phyloP scores from a whole-genome alignment of 2,329 filamentous ascomycete genomes.

The Xylaria sp. region DNA sequence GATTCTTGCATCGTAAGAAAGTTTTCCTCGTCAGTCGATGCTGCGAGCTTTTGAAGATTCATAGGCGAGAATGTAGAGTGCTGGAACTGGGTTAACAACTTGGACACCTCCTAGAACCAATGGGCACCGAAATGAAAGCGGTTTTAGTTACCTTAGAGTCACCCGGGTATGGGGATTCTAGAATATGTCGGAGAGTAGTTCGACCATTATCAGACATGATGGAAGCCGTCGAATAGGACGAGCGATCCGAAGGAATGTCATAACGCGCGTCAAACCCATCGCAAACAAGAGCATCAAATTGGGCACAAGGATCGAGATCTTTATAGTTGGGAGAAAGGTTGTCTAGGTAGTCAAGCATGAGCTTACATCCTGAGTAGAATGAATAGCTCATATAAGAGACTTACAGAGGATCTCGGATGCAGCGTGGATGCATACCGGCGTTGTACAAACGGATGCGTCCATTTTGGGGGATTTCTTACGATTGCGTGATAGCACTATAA shows the following conservation, averaged over 20 bases:
- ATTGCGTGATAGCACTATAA: constrained; percentile 40
- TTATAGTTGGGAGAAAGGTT: constrained; percentile 71
- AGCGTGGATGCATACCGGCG: constrained; percentile 71
- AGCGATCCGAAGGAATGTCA: constrained; percentile 73
- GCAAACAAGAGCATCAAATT: constrained; percentile 76
- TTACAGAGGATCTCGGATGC: constrained; percentile 67
- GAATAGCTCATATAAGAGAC: constrained; percentile 24
- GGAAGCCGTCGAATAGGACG: constrained; percentile 68
- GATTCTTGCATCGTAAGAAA: constrained; percentile 73
- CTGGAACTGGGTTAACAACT: constrained; percentile 48
- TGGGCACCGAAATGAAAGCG: neutral
- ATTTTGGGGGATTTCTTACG: constrained; percentile 40
- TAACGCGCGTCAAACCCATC: constrained; percentile 73
- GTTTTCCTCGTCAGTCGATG: constrained; percentile 67
- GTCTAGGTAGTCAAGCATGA: constrained; percentile 48
- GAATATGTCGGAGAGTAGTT: constrained; percentile 68
- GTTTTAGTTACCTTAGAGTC: constrained; percentile 49
- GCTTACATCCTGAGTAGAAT: neutral
- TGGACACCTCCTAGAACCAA: neutral
- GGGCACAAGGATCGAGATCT: constrained; percentile 72
- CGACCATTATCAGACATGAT: constrained; percentile 71
- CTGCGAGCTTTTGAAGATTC: constrained; percentile 51
- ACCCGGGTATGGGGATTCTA: constrained; percentile 67
- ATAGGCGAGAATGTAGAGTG: constrained; percentile 62
- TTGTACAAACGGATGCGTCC: constrained; percentile 59